A percentile compares a stretch with the other conserved stretches of the same genome.
phyloP scores from a whole-genome alignment of 768 basidiomycete species.

The Rhodotorula diobovata region DNA sequence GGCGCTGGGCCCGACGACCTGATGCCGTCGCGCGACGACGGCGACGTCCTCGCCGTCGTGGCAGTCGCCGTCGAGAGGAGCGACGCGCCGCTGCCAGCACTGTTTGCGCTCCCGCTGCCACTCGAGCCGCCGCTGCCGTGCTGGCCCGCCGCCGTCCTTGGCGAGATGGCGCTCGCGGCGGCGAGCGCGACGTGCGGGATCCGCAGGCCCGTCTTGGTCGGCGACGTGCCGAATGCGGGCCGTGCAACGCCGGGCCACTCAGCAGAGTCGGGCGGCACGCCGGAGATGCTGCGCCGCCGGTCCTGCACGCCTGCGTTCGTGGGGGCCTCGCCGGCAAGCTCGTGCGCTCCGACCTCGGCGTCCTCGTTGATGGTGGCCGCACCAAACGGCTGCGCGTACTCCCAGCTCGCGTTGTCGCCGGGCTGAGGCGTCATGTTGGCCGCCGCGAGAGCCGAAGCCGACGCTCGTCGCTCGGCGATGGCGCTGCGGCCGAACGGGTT shows the following conservation, averaged over 20 bases:
- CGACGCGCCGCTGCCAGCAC: background rate
- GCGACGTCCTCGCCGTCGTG: background rate
- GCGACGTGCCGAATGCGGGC: background rate
- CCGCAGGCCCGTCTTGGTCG: background rate
- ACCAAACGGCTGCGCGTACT: conserved; percentile 16
- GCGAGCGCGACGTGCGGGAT: background rate
- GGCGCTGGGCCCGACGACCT: background rate
- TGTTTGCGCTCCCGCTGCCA: background rate
- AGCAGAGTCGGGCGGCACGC: background rate
- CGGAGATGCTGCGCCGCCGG: background rate
- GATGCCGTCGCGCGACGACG: background rate
- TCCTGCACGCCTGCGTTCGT: fast-evolving
- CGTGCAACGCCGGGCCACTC: background rate
- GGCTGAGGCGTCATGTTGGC: background rate
- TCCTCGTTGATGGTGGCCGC: background rate
- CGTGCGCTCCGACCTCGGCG: background rate
- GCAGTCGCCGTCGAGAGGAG: background rate
- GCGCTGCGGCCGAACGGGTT: conserved; percentile 14
- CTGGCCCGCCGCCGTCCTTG: background rate
- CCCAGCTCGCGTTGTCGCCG: conserved; percentile 7
- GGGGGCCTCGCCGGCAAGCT: background rate
- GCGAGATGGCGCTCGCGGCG: conserved; percentile 1
- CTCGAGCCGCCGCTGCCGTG: background rate
- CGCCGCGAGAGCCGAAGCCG: background rate
- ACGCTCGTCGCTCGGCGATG: background rate